Conservation (phyloP, 495 filamentous ascomycete genomes). For the Massariosphaeria phaeospora region DNA sequence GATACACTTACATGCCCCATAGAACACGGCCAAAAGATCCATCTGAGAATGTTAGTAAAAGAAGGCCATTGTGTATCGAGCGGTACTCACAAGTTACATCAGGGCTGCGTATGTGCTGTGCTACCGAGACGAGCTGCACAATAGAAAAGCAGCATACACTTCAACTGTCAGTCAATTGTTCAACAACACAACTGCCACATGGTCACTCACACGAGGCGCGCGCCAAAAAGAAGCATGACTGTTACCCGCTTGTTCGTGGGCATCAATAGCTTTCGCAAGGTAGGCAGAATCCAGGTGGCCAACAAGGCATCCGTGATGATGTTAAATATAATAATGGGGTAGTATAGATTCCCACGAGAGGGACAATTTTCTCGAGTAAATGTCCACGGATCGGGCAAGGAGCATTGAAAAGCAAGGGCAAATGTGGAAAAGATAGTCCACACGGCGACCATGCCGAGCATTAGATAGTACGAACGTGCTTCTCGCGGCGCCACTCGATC, state of each 20-base stretch:
- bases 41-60: background rate
- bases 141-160: constrained; percentile 10
- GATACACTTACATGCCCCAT: background rate
- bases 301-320: constrained; percentile 30
- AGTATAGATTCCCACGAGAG: constrained; percentile 22
- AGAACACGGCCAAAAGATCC: background rate
- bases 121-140: background rate
- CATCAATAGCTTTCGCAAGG: constrained; percentile 26
- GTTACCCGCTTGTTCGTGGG: constrained; percentile 10
- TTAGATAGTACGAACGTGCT: constrained; percentile 4
- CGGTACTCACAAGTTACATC: constrained; percentile 9
- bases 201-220: constrained; percentile 13
- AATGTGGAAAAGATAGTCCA: constrained; percentile 32
- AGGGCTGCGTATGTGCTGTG: background rate
- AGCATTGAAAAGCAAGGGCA: constrained; percentile 30
- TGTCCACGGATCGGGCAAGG: constrained; percentile 26
- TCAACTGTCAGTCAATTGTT: background rate
- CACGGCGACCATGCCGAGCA: constrained; percentile 8
- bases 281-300: constrained; percentile 27
- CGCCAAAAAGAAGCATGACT: constrained; percentile 25
- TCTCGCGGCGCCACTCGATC: constrained; percentile 24
- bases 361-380: constrained; percentile 13
- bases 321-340: constrained; percentile 30
- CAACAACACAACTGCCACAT: background rate
- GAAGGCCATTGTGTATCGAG: background rate